These are phyloP conservation scores for Jimgerdemannia flammicorona DNA, from an alignment of 192 early-diverging fungal genomes.

Conservation along the genomic window DNA sequence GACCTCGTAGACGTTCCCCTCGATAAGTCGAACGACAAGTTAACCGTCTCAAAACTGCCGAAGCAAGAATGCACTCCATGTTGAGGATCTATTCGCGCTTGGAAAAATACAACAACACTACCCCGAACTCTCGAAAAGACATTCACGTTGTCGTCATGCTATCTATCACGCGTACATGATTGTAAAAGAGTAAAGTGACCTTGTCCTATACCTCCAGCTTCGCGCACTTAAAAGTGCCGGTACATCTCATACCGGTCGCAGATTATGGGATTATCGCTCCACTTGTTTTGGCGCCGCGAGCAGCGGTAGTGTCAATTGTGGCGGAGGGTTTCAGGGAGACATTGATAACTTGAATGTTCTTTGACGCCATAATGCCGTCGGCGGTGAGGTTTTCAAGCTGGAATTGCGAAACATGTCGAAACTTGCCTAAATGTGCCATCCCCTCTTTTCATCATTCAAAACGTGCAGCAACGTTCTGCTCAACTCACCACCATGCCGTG, in stretches of 20 bases:
- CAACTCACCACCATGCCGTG: slow-evolving; percentile 11
- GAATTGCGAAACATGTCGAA: not conserved
- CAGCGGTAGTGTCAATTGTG: not conserved
- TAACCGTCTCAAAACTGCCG: too few species aligned
- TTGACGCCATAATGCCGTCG: not conserved
- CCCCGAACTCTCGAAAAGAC: too few species aligned
- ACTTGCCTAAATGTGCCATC: too few species aligned
- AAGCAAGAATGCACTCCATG: too few species aligned
- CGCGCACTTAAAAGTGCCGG: slow-evolving; percentile 46
- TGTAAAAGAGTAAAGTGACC: slow-evolving; percentile 16
- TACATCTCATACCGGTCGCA: slow-evolving; percentile 58
- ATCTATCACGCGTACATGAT: not conserved
- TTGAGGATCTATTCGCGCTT: too few species aligned
- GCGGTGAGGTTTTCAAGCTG: slow-evolving; percentile 2
- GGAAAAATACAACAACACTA: too few species aligned
- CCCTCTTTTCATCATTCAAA: not conserved
- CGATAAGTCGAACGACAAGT: too few species aligned
- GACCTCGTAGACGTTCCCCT: too few species aligned
- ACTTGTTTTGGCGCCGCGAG: slow-evolving; percentile 19
- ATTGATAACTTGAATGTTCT: not conserved
- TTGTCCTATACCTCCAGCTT: slow-evolving; percentile 21
- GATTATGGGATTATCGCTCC: slow-evolving; percentile 48
- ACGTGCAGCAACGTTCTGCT: not conserved
- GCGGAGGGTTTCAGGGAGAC: not conserved
- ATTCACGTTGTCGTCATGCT: too few species aligned